Evolutionary conservation across 805 yeast species (phyloP).

Genomic region (Candida cerambycidarum): DNA sequence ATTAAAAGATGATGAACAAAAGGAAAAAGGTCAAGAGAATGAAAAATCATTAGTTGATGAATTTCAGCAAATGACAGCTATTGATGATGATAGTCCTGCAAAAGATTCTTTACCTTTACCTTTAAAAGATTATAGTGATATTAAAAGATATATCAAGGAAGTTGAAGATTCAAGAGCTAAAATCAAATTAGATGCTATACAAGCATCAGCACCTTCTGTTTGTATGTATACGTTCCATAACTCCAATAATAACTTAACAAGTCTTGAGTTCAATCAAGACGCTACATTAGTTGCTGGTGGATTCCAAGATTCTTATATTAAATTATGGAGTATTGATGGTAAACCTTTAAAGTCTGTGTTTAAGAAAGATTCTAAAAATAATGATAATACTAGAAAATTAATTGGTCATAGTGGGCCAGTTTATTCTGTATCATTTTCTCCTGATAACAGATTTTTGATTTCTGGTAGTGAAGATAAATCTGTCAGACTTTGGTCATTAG

Average conservation of each 20-base stretch:
- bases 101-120: conserved; percentile 84
- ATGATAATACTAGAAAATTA: conserved; percentile 52
- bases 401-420: conserved; percentile 96
- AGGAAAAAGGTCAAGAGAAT: conserved; percentile 30
- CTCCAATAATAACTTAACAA: conserved; percentile 85
- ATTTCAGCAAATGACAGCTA: conserved; percentile 46
- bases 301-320: conserved; percentile 86
- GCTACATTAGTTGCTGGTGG: conserved; percentile 89
- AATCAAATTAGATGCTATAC: conserved; percentile 59
- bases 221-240: conserved; percentile 99
- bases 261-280: conserved; percentile 83
- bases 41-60: conserved; percentile 39
- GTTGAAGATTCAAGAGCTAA: conserved; percentile 82
- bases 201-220: conserved; percentile 86
- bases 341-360: conserved; percentile 68
- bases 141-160: conserved; percentile 72
- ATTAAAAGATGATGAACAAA: conserved; percentile 53
- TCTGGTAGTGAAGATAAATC: conserved; percentile 91
- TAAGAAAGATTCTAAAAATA: conserved; percentile 52
- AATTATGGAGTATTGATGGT: conserved; percentile 93
- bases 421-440: conserved; percentile 85
- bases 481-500: conserved; percentile 90
- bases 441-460: conserved; percentile 78
- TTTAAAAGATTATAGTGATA: conserved; percentile 72
- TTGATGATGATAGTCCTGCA: conserved; percentile 66